Percentiles rank a stretch among this genome's conserved stretches.
Evolutionary conservation across 305 asterid species (phyloP).

Genomic region (Ilex paraguariensis): DNA sequence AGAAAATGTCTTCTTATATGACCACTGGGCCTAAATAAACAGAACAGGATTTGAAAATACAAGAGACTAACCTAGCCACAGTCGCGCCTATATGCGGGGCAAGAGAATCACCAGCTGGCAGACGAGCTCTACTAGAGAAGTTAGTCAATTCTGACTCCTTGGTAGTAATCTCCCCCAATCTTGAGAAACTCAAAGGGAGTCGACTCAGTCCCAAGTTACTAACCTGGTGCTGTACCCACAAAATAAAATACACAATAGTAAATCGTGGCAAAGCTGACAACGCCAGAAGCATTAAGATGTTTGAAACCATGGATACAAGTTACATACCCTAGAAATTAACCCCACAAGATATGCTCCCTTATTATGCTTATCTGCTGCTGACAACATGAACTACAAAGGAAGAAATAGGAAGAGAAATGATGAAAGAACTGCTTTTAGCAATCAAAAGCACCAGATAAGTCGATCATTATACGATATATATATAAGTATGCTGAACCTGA

Average conservation of each 20-base stretch:
- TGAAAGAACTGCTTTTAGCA: not conserved
- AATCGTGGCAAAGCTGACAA: constrained; percentile 6
- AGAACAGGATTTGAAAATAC: not conserved
- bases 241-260: constrained; percentile 9
- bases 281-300: constrained; percentile 9
- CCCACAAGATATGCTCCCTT: constrained; percentile 74
- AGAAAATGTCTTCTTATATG: too few species aligned
- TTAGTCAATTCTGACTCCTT: constrained; percentile 37
- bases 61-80: constrained; percentile 37
- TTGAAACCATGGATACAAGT: constrained; percentile 14
- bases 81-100: constrained; percentile 30
- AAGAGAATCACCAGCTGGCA: constrained; percentile 32
- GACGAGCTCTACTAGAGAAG: constrained; percentile 39
- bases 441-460: too few species aligned
- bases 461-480: too few species aligned
- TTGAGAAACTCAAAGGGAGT: constrained; percentile 35
- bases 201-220: constrained; percentile 34
- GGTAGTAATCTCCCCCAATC: constrained; percentile 32
- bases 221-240: constrained; percentile 43
- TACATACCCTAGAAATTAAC: constrained; percentile 66
- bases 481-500: constrained; percentile 49
- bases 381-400: constrained; percentile 67
- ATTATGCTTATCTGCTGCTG: constrained; percentile 59
- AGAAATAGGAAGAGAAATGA: constrained; percentile 11
- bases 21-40: too few species aligned